Base-by-base conservation (phyloP, 2,329 filamentous ascomycete species). In the Gnomoniopsis sp. region DNA sequence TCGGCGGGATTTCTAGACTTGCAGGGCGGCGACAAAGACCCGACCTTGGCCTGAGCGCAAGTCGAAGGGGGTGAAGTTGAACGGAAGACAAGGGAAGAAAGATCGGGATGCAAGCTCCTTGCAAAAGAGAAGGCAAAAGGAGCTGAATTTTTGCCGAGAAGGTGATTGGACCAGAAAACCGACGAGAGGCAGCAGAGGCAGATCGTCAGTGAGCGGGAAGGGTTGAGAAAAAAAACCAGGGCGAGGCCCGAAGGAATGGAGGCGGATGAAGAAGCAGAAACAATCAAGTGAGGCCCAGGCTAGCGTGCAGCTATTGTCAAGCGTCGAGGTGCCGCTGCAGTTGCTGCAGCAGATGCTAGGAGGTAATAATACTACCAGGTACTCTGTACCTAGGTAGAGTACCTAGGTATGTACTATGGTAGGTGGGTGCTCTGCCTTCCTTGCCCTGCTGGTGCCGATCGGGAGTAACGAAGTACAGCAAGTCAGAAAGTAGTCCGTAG, bases 41-140 rank as follows among this genome's bases (percentile, higher is more conserved):
- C 36, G 17, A 41, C 36, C 36, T 41, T 36, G 43, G 41, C 44
- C 49, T 34, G 53, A 49, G 43, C 49, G 56, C 30, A 59, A 47
- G 51, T 53, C 4, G 26, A 30, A 30, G 26, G 17, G 50, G 49
- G 51, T 43, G 15, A 44, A 41, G 36, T 23, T 44, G 15, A 33
- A 55, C 48, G 55, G 49, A 58, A 55, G 44, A 44, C 41, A 62
- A 56, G 52, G 38, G 55, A 59, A 19, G 54, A 46, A 34, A 52
- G 36, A 23, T 53, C 38, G 38, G 46, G 44, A 44, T 46, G 57
- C 57, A 50, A 58, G 49, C 44, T 55, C 38, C 47, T 26, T 49
- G 23, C 3, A 11, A n/a, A 19, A 49, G 23, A n/a, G 23, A 33
- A 49, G 26, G 36, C 4, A n/a, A 30, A 30, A 49, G 33, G 47